Conservation (phyloP, 352 stramenopile genomes). For the Phytophthora hybrid region DNA sequence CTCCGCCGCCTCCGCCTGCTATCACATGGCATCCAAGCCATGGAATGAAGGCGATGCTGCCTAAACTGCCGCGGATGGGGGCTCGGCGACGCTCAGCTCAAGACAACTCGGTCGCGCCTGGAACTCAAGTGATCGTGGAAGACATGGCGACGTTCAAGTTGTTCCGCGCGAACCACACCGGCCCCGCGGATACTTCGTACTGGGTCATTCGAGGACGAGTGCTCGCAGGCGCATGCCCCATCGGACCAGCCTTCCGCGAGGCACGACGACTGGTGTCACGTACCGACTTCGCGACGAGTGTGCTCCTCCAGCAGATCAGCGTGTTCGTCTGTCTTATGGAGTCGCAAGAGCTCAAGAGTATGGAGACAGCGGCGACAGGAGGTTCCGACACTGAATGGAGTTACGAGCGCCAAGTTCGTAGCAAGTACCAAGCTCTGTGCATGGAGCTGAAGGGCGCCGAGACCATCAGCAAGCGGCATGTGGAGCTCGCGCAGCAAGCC, state of each 20-base stretch:
- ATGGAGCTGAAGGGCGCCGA: constrained; percentile 50
- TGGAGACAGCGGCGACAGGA: constrained; percentile 23
- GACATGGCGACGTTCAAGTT: constrained; percentile 67
- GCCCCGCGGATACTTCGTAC: constrained; percentile 74
- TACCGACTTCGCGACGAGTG: constrained; percentile 61
- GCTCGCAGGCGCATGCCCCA: constrained; percentile 65
- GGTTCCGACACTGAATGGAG: constrained; percentile 36
- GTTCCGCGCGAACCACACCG: constrained; percentile 70
- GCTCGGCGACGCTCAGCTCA: constrained; percentile 31
- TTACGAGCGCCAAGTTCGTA: constrained; percentile 62
- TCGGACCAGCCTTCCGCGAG: constrained; percentile 54
- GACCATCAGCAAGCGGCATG: constrained; percentile 48
- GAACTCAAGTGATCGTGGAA: constrained; percentile 62
- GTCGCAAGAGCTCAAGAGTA: constrained; percentile 44
- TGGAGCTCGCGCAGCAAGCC: constrained; percentile 51
- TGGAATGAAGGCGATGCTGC: constrained; percentile 58
- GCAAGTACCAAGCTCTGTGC: constrained; percentile 53
- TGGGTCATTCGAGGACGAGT: constrained; percentile 72
- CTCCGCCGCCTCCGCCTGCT: constrained; percentile 29
- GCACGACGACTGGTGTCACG: constrained; percentile 54
- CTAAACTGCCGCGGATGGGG: constrained; percentile 56
- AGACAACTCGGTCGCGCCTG: constrained; percentile 28
- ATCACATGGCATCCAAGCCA: constrained; percentile 73
- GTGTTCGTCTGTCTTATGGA: constrained; percentile 75
- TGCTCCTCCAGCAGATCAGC: constrained; percentile 71